Evolutionary conservation across 352 stramenopile species (phyloP).

Genomic region (Phytophthora ramorum): DNA sequence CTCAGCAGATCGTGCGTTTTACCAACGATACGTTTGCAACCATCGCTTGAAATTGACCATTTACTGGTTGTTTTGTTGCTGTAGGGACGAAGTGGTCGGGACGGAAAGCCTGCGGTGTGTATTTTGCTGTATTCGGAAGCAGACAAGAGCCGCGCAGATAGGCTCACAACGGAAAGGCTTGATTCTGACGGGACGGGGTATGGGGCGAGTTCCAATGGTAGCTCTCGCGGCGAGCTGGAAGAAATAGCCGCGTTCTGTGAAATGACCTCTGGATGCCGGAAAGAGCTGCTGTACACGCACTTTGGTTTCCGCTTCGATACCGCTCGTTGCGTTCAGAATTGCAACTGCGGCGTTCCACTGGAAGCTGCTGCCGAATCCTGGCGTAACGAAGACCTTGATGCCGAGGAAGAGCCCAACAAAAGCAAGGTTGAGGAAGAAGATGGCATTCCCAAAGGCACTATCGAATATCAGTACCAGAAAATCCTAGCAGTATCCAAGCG

Average conservation of each 20-base stretch:
- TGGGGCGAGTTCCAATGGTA: slow-evolving; percentile 39
- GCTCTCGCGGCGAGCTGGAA: slow-evolving; percentile 50
- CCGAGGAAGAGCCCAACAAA: not conserved
- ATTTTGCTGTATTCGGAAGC: slow-evolving; percentile 63
- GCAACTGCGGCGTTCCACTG: slow-evolving; percentile 59
- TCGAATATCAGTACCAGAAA: slow-evolving; percentile 76
- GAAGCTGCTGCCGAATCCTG: slow-evolving; percentile 16
- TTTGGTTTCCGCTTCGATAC: slow-evolving; percentile 59
- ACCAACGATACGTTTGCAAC: not conserved
- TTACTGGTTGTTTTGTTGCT: not conserved
- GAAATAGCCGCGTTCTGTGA: slow-evolving; percentile 69
- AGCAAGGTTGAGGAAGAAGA: slow-evolving; percentile 12
- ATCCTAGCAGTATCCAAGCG: slow-evolving; percentile 51
- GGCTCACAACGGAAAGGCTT: slow-evolving; percentile 49
- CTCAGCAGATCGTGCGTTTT: slow-evolving; percentile 75
- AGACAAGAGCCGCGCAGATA: slow-evolving; percentile 62
- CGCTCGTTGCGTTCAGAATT: slow-evolving; percentile 51
- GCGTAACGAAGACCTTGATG: slow-evolving; percentile 12
- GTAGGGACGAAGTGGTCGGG: slow-evolving; percentile 74
- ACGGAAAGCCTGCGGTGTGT: slow-evolving; percentile 61
- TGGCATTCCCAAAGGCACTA: slow-evolving; percentile 26
- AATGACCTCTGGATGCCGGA: slow-evolving; percentile 55
- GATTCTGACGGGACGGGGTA: slow-evolving; percentile 31
- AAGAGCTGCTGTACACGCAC: slow-evolving; percentile 60
- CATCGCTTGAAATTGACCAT: not conserved